Evolutionary conservation across 2,329 filamentous ascomycete genomes (phyloP), one percentile per base, ranked within the genome.

Genomic region (Sarocladium brachiariae): DNA sequence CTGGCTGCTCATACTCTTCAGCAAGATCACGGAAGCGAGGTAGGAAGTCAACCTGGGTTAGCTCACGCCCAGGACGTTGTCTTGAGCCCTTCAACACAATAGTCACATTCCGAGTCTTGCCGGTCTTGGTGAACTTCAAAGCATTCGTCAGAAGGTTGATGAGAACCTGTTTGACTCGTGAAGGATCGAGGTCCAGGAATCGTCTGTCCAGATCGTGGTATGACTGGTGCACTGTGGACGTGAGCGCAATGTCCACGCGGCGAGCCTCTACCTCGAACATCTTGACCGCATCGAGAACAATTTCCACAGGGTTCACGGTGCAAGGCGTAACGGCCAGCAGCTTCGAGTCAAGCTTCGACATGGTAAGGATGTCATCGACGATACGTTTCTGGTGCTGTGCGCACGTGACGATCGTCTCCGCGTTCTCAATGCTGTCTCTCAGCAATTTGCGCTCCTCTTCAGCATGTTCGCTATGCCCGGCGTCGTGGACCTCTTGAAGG

Each of bases 91-190:
- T 73, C 43, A 81, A 64, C 27, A 63, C 66, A 2, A 80, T 69
- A 1, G 66, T 67, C 30, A 81, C 75, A 37, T 79, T 78, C 7
- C 82, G 76, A 11, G 71, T 77, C 14, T 74, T 72, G 16, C 83
- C 79, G 0, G 74, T 74, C 31, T 81, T 81, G 1, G 88, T 92
- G 61, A 91, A 92, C 59, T 92, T 92, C 64, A 92, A 83, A 0
- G 87, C 86, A 59, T 92, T 92, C 7, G 86, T 88, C 8, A 87
- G 78, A 1, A 92, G 74, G 58, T 92, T 92, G 63, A 92, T 89
- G 3, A 91, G 71, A 1, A 91, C 84, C 64, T 92, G 87, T 49
- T 87, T 77, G 47, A 92, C 81, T 21, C 87, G 77, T 14, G 83
- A 86, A 0, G 87, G 84, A 61, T 92, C 88, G 24, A 89, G 66